Percentiles rank a stretch among this genome's conserved stretches.
phyloP scores from a whole-genome alignment of 768 basidiomycete species.

The Sarcodon sp. region DNA sequence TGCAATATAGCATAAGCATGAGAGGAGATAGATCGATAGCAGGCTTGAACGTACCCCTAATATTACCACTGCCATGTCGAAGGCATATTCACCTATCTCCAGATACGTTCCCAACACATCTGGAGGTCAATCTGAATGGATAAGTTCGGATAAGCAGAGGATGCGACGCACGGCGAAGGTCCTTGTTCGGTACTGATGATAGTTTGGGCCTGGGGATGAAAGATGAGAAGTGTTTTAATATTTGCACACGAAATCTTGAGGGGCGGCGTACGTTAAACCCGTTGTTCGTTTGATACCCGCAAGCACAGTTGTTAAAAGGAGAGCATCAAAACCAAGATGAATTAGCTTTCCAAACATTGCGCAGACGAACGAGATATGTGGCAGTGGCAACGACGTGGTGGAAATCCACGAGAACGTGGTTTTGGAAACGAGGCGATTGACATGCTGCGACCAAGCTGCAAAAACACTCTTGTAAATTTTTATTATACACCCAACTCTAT shows the following conservation, averaged over 20 bases:
- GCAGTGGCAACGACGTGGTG: too few species aligned
- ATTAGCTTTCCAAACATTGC: slow-evolving; percentile 56
- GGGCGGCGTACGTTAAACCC: slow-evolving; percentile 60
- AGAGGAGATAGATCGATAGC: neutral
- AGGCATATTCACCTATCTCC: slow-evolving; percentile 79
- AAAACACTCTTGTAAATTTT: too few species aligned
- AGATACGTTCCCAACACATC: slow-evolving; percentile 69
- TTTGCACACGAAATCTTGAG: neutral
- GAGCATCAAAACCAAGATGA: slow-evolving; percentile 64
- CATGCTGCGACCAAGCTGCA: too few species aligned
- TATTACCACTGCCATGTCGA: slow-evolving; percentile 78
- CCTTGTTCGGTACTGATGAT: slow-evolving; percentile 74
- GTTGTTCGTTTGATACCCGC: slow-evolving; percentile 80
- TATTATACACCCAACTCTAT: too few species aligned
- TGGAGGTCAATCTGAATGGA: slow-evolving; percentile 14
- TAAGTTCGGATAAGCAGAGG: neutral
- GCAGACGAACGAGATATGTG: neutral
- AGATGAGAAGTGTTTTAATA: neutral
- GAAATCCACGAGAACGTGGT: too few species aligned
- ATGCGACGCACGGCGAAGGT: slow-evolving; percentile 57
- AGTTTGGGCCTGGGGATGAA: slow-evolving; percentile 47
- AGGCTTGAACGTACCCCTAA: slow-evolving; percentile 47
- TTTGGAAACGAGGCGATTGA: too few species aligned
- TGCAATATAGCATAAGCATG: slow-evolving; percentile 15
- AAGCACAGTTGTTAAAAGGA: slow-evolving; percentile 69